Evolutionary conservation across 768 basidiomycete species (phyloP).

Genomic region (Clavaria fumosa): DNA sequence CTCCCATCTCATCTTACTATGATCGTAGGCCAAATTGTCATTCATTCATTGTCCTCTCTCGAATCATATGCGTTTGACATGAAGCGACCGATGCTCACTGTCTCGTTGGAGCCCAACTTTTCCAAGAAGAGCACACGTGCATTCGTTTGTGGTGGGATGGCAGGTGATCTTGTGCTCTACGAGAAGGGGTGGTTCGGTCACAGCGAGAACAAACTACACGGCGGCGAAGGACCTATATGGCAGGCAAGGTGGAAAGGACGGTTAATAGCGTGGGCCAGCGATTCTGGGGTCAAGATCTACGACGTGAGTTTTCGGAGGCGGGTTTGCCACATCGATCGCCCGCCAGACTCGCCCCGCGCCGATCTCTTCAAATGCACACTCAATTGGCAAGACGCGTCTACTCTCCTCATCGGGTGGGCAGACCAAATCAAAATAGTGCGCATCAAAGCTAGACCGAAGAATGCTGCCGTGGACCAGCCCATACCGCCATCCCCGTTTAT

Average conservation of each 20-base stretch:
- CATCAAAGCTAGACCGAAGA: conserved; percentile 45
- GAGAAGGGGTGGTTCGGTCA: conserved; percentile 97
- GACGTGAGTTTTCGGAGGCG: conserved; percentile 64
- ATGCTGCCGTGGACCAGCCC: conserved; percentile 25
- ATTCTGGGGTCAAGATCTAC: conserved; percentile 86
- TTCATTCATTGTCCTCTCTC: conserved; percentile 63
- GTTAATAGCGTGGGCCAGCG: conserved; percentile 94
- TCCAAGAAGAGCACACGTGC: conserved; percentile 60
- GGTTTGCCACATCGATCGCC: conserved; percentile 76
- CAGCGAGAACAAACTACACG: conserved; percentile 71
- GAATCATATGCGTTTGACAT: conserved; percentile 82
- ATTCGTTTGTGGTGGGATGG: conserved; percentile 86
- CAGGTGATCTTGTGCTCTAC: conserved; percentile 69
- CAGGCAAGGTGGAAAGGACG: conserved; percentile 72
- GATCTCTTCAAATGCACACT: conserved; percentile 91
- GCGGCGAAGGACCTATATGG: conserved; percentile 91
- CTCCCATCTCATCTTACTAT: conserved; percentile 9
- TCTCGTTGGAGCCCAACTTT: conserved; percentile 86
- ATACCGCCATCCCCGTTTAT: conserved; percentile 41
- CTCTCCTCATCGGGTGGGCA: conserved; percentile 87
- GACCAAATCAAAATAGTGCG: conserved; percentile 84
- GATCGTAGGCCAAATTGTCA: conserved; percentile 69
- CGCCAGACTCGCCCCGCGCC: conserved; percentile 69
- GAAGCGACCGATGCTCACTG: conserved; percentile 80
- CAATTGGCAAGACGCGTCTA: conserved; percentile 84